These are phyloP conservation scores for Casuarina cunninghamiana DNA, from an alignment of 306 rosid species.

Conservation along the genomic window DNA sequence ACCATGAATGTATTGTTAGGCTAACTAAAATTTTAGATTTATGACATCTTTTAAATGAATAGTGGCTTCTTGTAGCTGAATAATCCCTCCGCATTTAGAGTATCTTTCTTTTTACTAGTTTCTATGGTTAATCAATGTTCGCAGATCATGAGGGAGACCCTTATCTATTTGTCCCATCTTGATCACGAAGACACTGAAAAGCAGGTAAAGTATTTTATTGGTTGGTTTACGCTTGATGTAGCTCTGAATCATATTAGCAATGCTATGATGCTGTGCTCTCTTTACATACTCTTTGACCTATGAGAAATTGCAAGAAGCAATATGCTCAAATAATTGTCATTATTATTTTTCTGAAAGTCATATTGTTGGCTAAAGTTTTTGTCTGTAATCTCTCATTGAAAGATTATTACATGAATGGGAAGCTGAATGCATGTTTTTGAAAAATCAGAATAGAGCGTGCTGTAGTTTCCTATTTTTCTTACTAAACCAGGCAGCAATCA, in stretches of 20 bases:
- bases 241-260: not conserved
- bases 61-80: not conserved
- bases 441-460: not conserved
- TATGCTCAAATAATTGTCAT: not conserved
- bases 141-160: constrained; percentile 99
- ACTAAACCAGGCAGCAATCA: not conserved
- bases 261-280: not conserved
- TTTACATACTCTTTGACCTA: not conserved
- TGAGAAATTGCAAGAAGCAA: not conserved
- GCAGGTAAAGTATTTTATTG: constrained; percentile 53
- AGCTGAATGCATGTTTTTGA: not conserved
- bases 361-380: not conserved
- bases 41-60: not conserved
- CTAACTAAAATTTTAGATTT: not conserved
- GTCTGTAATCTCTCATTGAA: not conserved
- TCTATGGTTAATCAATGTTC: constrained; percentile 18
- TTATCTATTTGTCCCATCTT: constrained; percentile 91
- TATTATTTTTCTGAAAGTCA: not conserved
- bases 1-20: not conserved
- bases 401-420: not conserved
- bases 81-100: not conserved
- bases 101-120: not conserved
- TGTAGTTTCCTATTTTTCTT: not conserved
- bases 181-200: constrained; percentile 98
- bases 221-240: not conserved